phyloP scores from a whole-genome alignment of 2,329 filamentous ascomycete species.

The Fusarium mangiferae region DNA sequence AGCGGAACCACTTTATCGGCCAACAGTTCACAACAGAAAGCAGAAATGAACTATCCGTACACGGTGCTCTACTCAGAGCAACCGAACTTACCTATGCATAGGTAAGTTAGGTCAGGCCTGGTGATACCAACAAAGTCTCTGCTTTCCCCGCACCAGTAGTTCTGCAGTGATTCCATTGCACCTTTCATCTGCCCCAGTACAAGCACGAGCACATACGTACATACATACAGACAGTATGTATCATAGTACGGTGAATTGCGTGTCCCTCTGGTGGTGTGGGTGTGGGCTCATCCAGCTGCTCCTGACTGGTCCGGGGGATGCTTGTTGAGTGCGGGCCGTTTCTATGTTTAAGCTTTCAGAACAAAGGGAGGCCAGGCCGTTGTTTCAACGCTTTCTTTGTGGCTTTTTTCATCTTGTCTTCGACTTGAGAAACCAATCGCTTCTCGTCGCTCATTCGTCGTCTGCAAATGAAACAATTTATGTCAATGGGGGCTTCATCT shows the following conservation, averaged over 20 bases:
- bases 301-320: slow-evolving; percentile 32
- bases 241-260: slow-evolving; percentile 1
- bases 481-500: slow-evolving; percentile 13
- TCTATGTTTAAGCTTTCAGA: slow-evolving; percentile 24
- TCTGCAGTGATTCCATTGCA: slow-evolving; percentile 14
- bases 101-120: background rate
- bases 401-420: slow-evolving; percentile 22
- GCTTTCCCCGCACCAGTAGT: slow-evolving; percentile 6
- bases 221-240: background rate
- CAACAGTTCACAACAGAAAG: slow-evolving; percentile 5
- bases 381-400: slow-evolving; percentile 39
- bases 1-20: slow-evolving; percentile 23
- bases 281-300: slow-evolving; percentile 16
- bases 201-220: background rate
- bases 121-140: slow-evolving; percentile 18
- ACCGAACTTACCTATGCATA: background rate
- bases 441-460: slow-evolving; percentile 10
- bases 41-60: background rate
- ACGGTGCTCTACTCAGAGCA: background rate
- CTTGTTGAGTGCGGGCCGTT: slow-evolving; percentile 24
- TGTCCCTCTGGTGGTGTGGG: slow-evolving; percentile 25
- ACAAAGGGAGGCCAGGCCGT: slow-evolving; percentile 30
- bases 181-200: background rate
- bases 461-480: slow-evolving; percentile 24
- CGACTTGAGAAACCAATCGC: background rate